A percentile compares a stretch with the other conserved stretches of the same genome.
Conservation (phyloP, 441 rosid genomes). For the Capsella rubella region DNA sequence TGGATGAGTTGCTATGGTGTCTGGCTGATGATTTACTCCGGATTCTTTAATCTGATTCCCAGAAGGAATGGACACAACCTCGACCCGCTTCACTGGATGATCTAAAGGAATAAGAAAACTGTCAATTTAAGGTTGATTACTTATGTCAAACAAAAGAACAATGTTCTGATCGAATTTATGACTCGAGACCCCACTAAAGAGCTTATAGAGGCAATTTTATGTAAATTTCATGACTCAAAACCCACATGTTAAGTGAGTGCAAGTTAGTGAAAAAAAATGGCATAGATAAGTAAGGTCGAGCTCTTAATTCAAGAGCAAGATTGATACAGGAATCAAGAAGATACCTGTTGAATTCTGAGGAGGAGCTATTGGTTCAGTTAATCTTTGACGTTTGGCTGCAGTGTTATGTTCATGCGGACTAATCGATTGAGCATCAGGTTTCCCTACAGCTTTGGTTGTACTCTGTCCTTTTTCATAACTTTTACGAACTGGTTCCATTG, state of each 20-base stretch:
- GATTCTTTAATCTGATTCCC: constrained; percentile 19
- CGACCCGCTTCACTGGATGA: constrained; percentile 15
- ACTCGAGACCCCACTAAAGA: background rate
- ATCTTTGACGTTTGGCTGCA: constrained; percentile 33
- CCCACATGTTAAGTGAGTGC: background rate
- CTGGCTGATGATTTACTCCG: constrained; percentile 18
- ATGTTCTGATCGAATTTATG: background rate
- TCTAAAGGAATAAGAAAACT: constrained; percentile 22
- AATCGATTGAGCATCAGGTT: constrained; percentile 9
- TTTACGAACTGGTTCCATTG: constrained; percentile 10
- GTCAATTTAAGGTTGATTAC: constrained; percentile 12
- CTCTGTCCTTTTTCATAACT: background rate
- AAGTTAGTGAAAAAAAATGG: constrained; percentile 9
- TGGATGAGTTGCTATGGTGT: constrained; percentile 1
- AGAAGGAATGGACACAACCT: background rate
- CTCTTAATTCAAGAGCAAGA: background rate
- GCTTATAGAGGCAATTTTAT: too few relatives aligned
- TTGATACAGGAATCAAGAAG: constrained; percentile 17
- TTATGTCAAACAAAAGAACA: constrained; percentile 11
- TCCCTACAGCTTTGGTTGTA: background rate
- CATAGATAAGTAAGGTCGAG: background rate
- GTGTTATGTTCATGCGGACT: constrained; percentile 1
- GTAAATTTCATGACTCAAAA: background rate
- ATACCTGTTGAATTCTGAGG: constrained; percentile 37
- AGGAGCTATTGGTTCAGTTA: constrained; percentile 26